Conservation (phyloP, 2,329 filamentous ascomycete species). For the Parastagonospora nodorum region DNA sequence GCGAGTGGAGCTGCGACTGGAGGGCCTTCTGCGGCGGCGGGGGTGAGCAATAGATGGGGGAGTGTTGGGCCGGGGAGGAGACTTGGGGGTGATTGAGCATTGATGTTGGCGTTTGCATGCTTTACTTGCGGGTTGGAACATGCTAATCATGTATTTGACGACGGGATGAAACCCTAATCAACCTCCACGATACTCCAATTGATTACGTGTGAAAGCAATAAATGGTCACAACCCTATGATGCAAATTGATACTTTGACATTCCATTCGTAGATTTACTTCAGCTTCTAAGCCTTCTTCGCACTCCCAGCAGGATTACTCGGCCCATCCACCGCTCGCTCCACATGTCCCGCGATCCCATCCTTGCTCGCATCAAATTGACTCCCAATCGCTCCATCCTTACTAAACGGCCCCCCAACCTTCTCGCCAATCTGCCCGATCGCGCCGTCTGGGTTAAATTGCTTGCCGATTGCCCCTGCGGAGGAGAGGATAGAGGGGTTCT, state of each 20-base stretch:
- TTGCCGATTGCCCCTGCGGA: conserved; percentile 59
- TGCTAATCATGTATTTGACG: too few relatives aligned
- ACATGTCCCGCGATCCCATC: conserved; percentile 60
- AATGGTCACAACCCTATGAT: too few relatives aligned
- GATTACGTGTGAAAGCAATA: too few relatives aligned
- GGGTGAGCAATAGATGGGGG: conserved; percentile 26
- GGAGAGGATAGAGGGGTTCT: conserved; percentile 51
- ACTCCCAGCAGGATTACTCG: conserved; percentile 43
- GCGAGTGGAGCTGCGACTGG: conserved; percentile 16
- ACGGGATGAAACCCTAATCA: neutral
- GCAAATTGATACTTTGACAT: too few relatives aligned
- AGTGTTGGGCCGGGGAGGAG: conserved; percentile 39
- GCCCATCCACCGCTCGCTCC: conserved; percentile 53
- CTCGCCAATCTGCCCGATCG: conserved; percentile 57
- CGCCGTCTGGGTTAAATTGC: conserved; percentile 58
- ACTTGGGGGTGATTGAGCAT: conserved; percentile 28
- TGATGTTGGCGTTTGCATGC: neutral
- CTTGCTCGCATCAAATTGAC: conserved; percentile 59
- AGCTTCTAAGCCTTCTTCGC: conserved; percentile 16
- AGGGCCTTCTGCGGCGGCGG: conserved; percentile 16
- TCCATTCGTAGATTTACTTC: neutral
- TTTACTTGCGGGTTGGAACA: neutral
- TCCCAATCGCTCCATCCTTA: conserved; percentile 60
- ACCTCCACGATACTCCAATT: too few relatives aligned
- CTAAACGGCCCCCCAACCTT: conserved; percentile 51